Base-by-base conservation (phyloP, 73 alveolate genomes). In the Stentor coeruleus region DNA sequence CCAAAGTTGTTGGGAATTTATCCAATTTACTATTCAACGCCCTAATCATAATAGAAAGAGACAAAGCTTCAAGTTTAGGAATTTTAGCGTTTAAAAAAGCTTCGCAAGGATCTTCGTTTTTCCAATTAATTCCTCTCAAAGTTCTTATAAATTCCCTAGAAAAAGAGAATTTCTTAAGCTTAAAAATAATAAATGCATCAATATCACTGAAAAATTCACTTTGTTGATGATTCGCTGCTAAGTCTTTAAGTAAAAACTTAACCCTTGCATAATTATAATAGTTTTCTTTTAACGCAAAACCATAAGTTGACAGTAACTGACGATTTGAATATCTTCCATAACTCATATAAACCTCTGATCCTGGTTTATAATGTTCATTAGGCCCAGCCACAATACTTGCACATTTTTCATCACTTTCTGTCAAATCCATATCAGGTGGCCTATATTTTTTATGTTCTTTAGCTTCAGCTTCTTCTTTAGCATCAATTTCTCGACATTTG, bases 281-380 rank as follows among this genome's bases (percentile, higher is more conserved):
- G 58, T 75, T 75, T 75, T 75, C 72, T 31, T 38, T 40, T 0
- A 75, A 66, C 6, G 39, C 33, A 33, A 75, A 75, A 15, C 83
- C 83, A 40, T 75, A 75, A 40, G 28, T 15, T 15, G 36, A 20
- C 3, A 75, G 38, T 36, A 75, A 2, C 3, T 75, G 83, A n/a
- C 59, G 15, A 75, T 75, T 75, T 1, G 74, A 39, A 66, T 75
- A 75, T 75, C 72, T 31, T 1, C 83, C 83, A 75, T 75, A 75
- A n/a, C 83, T 75, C 74, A 75, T 75, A 40, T 39, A 75, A 15
- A 75, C 72, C 58, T 75, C 59, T n/a, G 35, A 15, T 35, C 83
- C 83, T 37, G 77, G 77, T 33, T 36, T 15, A 38, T 75, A 75
- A 26, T 39, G n/a, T 1, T 75, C 83, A 66, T 66, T 33, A 26